phyloP scores from a whole-genome alignment of 306 rosid genomes.

The Malus asiatica region DNA sequence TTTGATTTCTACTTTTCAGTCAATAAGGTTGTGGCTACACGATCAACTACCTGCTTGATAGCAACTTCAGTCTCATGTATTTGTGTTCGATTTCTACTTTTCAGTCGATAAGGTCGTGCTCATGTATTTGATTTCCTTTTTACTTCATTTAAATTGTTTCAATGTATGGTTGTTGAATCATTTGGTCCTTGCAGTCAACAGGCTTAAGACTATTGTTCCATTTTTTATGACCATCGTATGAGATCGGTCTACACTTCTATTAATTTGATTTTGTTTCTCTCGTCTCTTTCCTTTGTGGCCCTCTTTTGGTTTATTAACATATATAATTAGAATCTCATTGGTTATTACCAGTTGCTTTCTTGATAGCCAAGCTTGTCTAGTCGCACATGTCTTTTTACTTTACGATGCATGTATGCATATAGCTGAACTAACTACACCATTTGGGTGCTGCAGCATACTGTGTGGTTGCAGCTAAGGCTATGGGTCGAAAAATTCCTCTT shows the following conservation, averaged over 20 bases:
- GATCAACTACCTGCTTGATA: too few relatives aligned
- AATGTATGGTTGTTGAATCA: background rate
- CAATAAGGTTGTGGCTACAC: conserved; percentile 14
- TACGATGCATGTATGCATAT: background rate
- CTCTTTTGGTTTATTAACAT: too few relatives aligned
- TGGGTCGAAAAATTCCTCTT: conserved; percentile 73
- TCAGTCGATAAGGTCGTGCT: background rate
- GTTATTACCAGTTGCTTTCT: too few relatives aligned
- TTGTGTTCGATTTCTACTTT: too few relatives aligned
- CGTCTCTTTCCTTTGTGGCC: background rate
- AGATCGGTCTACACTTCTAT: too few relatives aligned
- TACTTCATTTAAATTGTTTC: conserved; percentile 15
- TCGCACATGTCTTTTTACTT: background rate
- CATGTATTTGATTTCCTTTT: background rate
- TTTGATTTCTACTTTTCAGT: background rate
- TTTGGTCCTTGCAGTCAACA: background rate
- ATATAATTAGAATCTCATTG: too few relatives aligned
- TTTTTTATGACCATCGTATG: too few relatives aligned
- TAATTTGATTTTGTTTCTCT: background rate
- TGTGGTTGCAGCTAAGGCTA: conserved; percentile 77
- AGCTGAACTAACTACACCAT: conserved; percentile 22
- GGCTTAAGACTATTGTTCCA: background rate
- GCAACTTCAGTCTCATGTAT: too few relatives aligned
- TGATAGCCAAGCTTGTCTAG: too few relatives aligned
- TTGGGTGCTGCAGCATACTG: conserved; percentile 60